Conservation (phyloP, 768 basidiomycete species). For the Coprinellus micaceus region DNA sequence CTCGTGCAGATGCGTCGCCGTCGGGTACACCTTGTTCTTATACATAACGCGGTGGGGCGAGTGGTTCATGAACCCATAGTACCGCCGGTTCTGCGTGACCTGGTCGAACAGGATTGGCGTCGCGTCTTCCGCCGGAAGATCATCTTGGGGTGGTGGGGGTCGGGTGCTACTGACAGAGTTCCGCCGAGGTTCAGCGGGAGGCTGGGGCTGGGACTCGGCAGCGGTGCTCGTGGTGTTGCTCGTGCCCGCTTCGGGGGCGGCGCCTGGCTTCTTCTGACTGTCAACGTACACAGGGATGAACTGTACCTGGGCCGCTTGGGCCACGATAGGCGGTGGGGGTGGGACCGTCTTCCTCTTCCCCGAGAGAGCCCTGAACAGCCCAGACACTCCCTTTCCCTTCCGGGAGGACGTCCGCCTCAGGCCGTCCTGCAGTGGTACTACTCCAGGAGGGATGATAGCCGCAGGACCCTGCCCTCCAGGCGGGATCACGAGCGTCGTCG, state of each 20-base stretch:
- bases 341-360: slow-evolving; percentile 10
- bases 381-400: slow-evolving; percentile 6
- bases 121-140: slow-evolving; percentile 17
- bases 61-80: slow-evolving; percentile 57
- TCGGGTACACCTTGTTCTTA: slow-evolving; percentile 54
- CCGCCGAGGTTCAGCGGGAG: neutral
- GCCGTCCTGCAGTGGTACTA: neutral
- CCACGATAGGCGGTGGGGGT: neutral
- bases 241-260: slow-evolving; percentile 1
- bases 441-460: neutral
- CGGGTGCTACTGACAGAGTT: neutral
- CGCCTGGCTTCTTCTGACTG: neutral
- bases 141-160: slow-evolving; percentile 18
- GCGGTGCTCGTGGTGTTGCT: neutral
- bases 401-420: slow-evolving; percentile 4
- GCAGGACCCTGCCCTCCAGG: neutral
- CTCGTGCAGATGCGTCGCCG: slow-evolving; percentile 72
- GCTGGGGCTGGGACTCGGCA: neutral
- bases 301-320: slow-evolving; percentile 10
- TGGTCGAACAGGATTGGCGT: slow-evolving; percentile 43
- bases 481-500: neutral
- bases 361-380: slow-evolving; percentile 14
- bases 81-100: slow-evolving; percentile 24
- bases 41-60: slow-evolving; percentile 63
- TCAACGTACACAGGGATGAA: slow-evolving; percentile 25